Base-by-base conservation (phyloP, 345 rosid species). In the Hibiscus mutabilis region DNA sequence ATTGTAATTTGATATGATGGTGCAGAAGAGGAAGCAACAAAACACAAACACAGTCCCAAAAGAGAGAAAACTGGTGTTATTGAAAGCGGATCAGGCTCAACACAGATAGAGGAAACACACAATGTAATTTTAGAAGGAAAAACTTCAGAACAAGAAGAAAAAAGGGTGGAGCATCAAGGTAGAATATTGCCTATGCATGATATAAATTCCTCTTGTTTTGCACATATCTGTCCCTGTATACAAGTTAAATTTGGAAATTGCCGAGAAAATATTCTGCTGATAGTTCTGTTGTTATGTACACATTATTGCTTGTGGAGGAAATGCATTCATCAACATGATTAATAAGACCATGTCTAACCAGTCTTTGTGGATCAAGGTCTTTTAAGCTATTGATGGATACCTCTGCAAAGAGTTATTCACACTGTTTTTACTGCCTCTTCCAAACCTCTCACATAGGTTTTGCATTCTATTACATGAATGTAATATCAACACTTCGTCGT, bases 111-210 rank as follows among this genome's bases (percentile, higher is more conserved):
- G 40, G 80, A 70, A 73, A 72, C 77, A 60, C 52, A n/a, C 60
- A 33, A 63, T 8, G 62, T 65, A 47, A 61, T 13, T 51, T 61
- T 31, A 58, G 60, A 51, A 49, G 80, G 40, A 49, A 68, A 66
- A 27, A 70, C 57, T 67, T 60, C 73, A 59, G 71, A 74, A 40
- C 66, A 42, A 72, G 2, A 37, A 37, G 78, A 64, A 51, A 53
- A 53, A 25, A 71, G 11, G 42, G 42, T 61, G 67, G 66, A 74
- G 49, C 69, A 68, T 53, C 73, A 76, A 80, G 84, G 86, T 81
- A 72, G 57, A 64, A 35, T 37, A 49, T n/a, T 73, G 49, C 71
- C 44, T 60, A 59, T 59, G 16, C 47, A 57, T 58, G 35, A 46
- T 66, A 13, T 55, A 47, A 60, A 49, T 76, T 15, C 9, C 57